Base-by-base conservation (phyloP, 768 basidiomycete species). In the Podaxis sp. region DNA sequence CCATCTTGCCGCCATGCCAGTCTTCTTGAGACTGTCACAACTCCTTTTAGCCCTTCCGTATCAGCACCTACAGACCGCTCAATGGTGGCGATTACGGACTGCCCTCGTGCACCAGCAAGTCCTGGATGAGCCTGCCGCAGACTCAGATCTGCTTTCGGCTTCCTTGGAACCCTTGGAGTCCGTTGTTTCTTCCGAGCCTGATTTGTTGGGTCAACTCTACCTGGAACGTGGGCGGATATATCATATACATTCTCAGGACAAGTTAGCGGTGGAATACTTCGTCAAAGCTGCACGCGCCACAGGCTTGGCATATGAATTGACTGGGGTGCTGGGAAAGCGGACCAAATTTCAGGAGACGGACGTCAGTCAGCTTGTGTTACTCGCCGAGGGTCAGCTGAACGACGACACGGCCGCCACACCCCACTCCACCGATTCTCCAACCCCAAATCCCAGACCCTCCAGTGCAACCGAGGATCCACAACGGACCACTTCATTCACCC, bases 341-440 rank as follows among this genome's bases (percentile, higher is more conserved):
- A 99, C 97, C 10, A 96, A 93, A 72, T 99, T 91, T 73, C 97
- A 99, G 73, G 79, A 89, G 63, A 83, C 76, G 55, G 90, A 93
- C 36, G 76, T 91, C 59, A 90, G 89, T 57, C 97, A 99, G 73
- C 86, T 99, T 53, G 91, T 98, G 44, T 79, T 99, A 23, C 83
- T 99, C 18, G 96, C 97, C n/a, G 85, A 95, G 70, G 93, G 93
- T 62, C 83, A 85, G 57, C 72, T 82, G 55, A 68, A 79, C 51
- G 69, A 73, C 40, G 74, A 70, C 46, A 67, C 67, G 57, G 67
- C 66, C 65, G 65, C 62, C 56, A 64, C 55, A 36, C 21, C 62
- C 50, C 55, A 53, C 58, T 57, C 52, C 47, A 61, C 50, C n/a
- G 36, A 51, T 14, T 51, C 63, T 53, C 54, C 56, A 53, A 44